Evolutionary conservation across 331 rosid genomes (phyloP).

Genomic region (Telfairia occidentalis): DNA sequence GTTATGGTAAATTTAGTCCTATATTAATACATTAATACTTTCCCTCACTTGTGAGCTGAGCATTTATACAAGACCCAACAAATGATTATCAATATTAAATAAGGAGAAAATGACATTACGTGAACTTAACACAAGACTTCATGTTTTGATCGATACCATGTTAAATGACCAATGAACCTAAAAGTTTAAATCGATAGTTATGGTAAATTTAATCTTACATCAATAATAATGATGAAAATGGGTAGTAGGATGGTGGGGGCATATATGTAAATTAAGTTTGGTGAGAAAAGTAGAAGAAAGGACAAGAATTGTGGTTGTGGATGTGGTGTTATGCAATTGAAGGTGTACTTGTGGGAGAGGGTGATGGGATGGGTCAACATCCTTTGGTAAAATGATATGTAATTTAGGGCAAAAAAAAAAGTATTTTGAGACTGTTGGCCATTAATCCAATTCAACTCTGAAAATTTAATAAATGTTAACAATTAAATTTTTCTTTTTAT

Average conservation of each 20-base stretch:
- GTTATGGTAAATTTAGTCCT: no score
- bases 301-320: background rate
- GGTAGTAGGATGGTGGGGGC: background rate
- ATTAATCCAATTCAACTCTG: background rate
- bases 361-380: constrained; percentile 4
- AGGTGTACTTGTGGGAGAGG: background rate
- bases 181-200: no score
- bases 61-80: no score
- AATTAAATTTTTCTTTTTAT: no score
- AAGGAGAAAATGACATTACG: no score
- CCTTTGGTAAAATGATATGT: background rate
- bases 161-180: no score
- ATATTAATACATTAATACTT: no score
- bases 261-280: background rate
- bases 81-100: no score
- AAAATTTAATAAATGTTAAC: background rate
- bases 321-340: background rate
- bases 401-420: background rate
- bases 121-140: no score
- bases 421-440: background rate
- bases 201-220: no score
- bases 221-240: background rate
- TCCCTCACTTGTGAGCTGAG: no score
- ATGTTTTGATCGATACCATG: no score
- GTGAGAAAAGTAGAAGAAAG: background rate